Percentiles rank a stretch among this genome's conserved stretches.
phyloP scores from a whole-genome alignment of 441 rosid species.

The Breynia disticha region DNA sequence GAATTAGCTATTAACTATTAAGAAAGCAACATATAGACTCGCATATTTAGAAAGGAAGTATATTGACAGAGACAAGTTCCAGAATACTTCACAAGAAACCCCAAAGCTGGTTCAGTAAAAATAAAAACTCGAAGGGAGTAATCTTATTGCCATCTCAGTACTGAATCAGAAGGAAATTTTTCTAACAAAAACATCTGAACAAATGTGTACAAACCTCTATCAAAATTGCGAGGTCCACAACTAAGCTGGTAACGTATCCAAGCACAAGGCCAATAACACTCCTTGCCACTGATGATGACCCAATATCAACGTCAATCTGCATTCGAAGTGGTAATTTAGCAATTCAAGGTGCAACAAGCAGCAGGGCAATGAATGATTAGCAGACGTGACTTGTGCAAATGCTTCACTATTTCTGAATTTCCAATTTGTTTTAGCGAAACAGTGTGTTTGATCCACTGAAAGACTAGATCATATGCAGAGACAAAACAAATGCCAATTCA shows the following conservation, averaged over 20 bases:
- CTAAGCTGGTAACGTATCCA: slow-evolving; percentile 87
- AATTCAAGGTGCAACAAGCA: slow-evolving; percentile 6
- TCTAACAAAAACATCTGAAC: neutral
- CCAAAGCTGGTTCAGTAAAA: too few relatives aligned
- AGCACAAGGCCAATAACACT: slow-evolving; percentile 90
- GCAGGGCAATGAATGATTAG: neutral
- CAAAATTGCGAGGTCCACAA: slow-evolving; percentile 91
- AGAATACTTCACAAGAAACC: too few relatives aligned
- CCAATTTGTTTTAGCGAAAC: neutral
- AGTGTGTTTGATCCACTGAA: neutral
- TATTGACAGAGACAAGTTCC: too few relatives aligned
- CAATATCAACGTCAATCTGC: slow-evolving; percentile 98
- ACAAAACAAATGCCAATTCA: neutral
- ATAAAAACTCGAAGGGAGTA: too few relatives aligned
- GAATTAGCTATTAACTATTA: neutral
- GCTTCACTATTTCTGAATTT: neutral
- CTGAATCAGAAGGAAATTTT: neutral
- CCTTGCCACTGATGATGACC: slow-evolving; percentile 97
- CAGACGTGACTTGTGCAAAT: neutral
- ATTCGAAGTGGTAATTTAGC: slow-evolving; percentile 1
- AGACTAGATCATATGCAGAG: neutral
- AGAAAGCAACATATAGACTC: neutral
- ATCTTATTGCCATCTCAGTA: neutral
- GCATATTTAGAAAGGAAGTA: too few relatives aligned
- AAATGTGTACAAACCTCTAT: slow-evolving; percentile 58